A percentile compares a stretch with the other conserved stretches of the same genome.
These are phyloP conservation scores for Pseudocercospora musae DNA, from an alignment of 2,329 filamentous ascomycete species.

Conservation along the genomic window DNA sequence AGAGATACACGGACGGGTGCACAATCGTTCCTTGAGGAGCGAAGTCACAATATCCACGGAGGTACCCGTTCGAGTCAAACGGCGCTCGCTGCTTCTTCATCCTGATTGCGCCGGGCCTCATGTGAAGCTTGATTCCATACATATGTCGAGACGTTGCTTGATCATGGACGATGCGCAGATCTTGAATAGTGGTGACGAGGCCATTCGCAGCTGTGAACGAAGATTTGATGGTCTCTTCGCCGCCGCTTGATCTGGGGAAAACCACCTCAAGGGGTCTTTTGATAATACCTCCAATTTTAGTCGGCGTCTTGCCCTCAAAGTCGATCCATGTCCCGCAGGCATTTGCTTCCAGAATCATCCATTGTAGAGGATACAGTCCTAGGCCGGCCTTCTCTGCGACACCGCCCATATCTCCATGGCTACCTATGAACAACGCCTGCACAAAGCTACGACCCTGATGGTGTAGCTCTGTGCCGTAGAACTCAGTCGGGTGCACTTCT, in stretches of 20 bases:
- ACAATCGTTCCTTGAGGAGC: constrained; percentile 34
- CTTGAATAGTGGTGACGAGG: constrained; percentile 19
- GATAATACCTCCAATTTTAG: neutral
- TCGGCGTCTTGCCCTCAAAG: constrained; percentile 8
- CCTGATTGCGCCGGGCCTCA: constrained; percentile 15
- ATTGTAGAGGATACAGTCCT: constrained; percentile 43
- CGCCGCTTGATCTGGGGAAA: constrained; percentile 14
- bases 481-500: constrained; percentile 23
- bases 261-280: constrained; percentile 15
- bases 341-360: constrained; percentile 39
- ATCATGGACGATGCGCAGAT: constrained; percentile 26
- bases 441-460: constrained; percentile 30
- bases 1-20: constrained; percentile 35
- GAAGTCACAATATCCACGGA: constrained; percentile 24
- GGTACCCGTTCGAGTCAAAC: constrained; percentile 20
- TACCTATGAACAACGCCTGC: constrained; percentile 43
- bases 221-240: constrained; percentile 11
- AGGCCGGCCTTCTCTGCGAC: constrained; percentile 38
- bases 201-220: constrained; percentile 2
- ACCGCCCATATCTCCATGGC: constrained; percentile 40
- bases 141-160: constrained; percentile 6
- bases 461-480: constrained; percentile 14
- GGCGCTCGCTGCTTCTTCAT: constrained; percentile 19
- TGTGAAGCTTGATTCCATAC: constrained; percentile 19
- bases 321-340: constrained; percentile 12